phyloP scores from a whole-genome alignment of 2,329 filamentous ascomycete species.

The Coleophoma crateriformis region DNA sequence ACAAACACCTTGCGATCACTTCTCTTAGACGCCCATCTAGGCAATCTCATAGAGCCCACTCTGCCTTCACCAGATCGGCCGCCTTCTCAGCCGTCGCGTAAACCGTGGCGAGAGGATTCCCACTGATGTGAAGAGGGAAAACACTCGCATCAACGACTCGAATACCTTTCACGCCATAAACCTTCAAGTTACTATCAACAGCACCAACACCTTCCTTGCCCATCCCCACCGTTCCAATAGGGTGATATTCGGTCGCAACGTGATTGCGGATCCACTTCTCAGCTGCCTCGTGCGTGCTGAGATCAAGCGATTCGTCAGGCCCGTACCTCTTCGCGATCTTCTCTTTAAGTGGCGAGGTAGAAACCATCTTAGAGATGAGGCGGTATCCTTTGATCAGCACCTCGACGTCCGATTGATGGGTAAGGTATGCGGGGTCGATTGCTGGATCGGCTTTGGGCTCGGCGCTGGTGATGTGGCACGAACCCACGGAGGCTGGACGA shows the following conservation, averaged over 20 bases:
- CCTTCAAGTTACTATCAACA: constrained; percentile 68
- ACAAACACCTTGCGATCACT: too few species aligned
- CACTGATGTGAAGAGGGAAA: too few species aligned
- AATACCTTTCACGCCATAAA: constrained; percentile 64
- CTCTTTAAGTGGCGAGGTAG: constrained; percentile 8
- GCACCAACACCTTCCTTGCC: constrained; percentile 66
- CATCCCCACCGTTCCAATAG: constrained; percentile 82
- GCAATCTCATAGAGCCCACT: too few species aligned
- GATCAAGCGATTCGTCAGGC: constrained; percentile 1
- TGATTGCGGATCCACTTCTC: constrained; percentile 5
- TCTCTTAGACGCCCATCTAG: too few species aligned
- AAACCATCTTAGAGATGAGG: constrained; percentile 4
- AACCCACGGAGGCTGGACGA: constrained; percentile 35
- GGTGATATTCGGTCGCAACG: constrained; percentile 54
- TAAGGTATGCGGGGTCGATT: constrained; percentile 26
- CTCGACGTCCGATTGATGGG: constrained; percentile 3
- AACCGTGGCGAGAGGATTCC: too few species aligned
- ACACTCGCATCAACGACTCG: constrained; percentile 63
- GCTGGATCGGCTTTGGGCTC: constrained; percentile 27
- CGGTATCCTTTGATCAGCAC: constrained; percentile 6
- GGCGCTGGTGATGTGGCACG: constrained; percentile 31
- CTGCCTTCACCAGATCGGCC: too few species aligned
- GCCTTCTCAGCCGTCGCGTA: too few species aligned
- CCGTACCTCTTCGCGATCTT: constrained; percentile 7
- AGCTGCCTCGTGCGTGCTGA: background rate